Percentiles rank a stretch among this genome's conserved stretches.
phyloP scores from a whole-genome alignment of 345 rosid species.

The Eucalyptus pumila region DNA sequence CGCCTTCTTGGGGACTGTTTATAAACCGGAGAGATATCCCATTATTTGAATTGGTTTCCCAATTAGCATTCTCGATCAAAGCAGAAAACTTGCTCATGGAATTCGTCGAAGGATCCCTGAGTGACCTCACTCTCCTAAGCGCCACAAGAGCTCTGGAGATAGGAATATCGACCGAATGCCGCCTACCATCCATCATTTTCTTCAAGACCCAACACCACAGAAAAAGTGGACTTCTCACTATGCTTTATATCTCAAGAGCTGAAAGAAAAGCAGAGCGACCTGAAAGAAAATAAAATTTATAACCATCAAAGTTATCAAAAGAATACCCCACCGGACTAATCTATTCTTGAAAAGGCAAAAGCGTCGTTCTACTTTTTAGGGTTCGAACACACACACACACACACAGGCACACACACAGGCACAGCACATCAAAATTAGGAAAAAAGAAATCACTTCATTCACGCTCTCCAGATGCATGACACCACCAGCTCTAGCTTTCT shows the following conservation, averaged over 20 bases:
- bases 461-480: neutral
- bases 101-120: conserved; percentile 91
- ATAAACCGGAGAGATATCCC: conserved; percentile 55
- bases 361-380: neutral
- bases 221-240: neutral
- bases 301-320: neutral
- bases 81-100: conserved; percentile 90
- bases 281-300: conserved; percentile 2
- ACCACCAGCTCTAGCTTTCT: neutral
- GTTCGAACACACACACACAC: neutral
- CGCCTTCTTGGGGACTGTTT: conserved; percentile 8
- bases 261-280: neutral
- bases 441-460: neutral
- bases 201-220: neutral
- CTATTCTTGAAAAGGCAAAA: neutral
- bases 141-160: conserved; percentile 84
- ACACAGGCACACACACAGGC: neutral
- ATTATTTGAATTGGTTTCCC: conserved; percentile 73
- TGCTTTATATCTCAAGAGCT: neutral
- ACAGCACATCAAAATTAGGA: neutral
- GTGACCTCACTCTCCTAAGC: conserved; percentile 81
- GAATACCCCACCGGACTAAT: neutral
- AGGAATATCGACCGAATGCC: conserved; percentile 91
- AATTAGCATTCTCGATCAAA: conserved; percentile 66
- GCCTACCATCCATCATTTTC: conserved; percentile 50